A percentile compares a stretch with the other conserved stretches of the same genome.
Conservation (phyloP, 345 rosid genomes). For the Geranium rotundifolium region DNA sequence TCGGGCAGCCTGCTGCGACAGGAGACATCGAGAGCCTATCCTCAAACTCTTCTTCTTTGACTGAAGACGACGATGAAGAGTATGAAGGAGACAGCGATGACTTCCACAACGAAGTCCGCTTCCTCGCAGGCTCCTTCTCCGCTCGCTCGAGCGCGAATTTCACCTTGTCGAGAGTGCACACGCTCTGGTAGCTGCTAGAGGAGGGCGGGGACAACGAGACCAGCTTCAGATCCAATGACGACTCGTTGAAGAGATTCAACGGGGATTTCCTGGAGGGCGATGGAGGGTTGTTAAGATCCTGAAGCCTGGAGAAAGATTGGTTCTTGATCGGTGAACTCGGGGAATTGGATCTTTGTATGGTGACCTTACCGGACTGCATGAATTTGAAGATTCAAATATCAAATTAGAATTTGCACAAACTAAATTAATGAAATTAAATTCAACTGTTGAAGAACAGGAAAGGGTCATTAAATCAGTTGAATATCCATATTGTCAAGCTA, state of each 20-base stretch:
- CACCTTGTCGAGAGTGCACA: constrained; percentile 87
- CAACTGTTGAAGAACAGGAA: not conserved
- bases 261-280: constrained; percentile 18
- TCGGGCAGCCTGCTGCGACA: constrained; percentile 68
- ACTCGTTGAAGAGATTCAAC: constrained; percentile 28
- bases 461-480: not conserved
- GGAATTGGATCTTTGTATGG: constrained; percentile 54
- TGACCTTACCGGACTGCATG: constrained; percentile 80
- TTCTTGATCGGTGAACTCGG: constrained; percentile 21
- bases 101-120: constrained; percentile 26
- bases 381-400: not conserved
- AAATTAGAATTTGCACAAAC: too few relatives aligned
- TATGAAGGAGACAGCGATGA: constrained; percentile 32
- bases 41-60: constrained; percentile 10
- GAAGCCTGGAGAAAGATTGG: constrained; percentile 15
- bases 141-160: constrained; percentile 69
- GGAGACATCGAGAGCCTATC: constrained; percentile 19
- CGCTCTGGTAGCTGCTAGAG: constrained; percentile 43
- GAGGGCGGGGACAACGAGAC: constrained; percentile 10
- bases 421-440: not conserved
- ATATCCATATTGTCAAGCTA: not conserved
- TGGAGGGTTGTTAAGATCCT: constrained; percentile 44
- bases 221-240: constrained; percentile 35
- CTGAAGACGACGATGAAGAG: constrained; percentile 24
- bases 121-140: constrained; percentile 38